Evolutionary conservation across 2,329 filamentous ascomycete species (phyloP), one percentile per base, ranked within the genome.

Genomic region (Colletotrichum tropicicola): DNA sequence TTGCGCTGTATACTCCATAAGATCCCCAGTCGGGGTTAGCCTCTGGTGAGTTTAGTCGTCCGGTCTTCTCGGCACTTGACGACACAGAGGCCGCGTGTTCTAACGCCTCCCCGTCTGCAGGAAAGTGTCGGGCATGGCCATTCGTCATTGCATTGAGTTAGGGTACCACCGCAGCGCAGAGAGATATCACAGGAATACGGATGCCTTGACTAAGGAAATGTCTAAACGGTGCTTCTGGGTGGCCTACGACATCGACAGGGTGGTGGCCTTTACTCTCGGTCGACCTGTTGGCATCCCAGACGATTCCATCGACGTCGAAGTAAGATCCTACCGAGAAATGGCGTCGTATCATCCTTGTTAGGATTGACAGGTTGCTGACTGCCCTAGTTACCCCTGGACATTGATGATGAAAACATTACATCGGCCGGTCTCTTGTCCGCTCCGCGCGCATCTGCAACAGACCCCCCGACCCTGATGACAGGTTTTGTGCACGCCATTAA

Each of bases 111-210:
- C 10, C 35, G 15, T 12, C 2, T 4, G 13, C 13, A 61, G 71
- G 75, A 77, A 74, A 59, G 62, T 77, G 8, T 75, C 73, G 12
- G 75, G 74, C 4, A 70, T 75, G 69, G 74, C 74, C n/a, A 69
- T 77, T 7, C 70, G 75, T 3, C 73, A 75, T 43, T 76, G 73
- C 45, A 70, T 76, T n/a, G 73, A 76, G 54, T 72, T 77, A 27
- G 75, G 73, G n/a, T 77, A 76, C 51, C 74, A 77, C 59, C 71
- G 74, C 39, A 75, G 68, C 60, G 65, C 68, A n/a, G 60, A 68
- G 23, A 68, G 49, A 12, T 69, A 61, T 25, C 51, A 56, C 10
- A 37, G 5, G 1, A 62, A 53, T 2, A 54, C 57, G 6, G 70
- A 73, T 53, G 35, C 56, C 1, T 44, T 76, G 5, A 67, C 67